Base-by-base conservation (phyloP, 1,284 basidiomycete genomes). In the Cryptococcus jaspeensis region DNA sequence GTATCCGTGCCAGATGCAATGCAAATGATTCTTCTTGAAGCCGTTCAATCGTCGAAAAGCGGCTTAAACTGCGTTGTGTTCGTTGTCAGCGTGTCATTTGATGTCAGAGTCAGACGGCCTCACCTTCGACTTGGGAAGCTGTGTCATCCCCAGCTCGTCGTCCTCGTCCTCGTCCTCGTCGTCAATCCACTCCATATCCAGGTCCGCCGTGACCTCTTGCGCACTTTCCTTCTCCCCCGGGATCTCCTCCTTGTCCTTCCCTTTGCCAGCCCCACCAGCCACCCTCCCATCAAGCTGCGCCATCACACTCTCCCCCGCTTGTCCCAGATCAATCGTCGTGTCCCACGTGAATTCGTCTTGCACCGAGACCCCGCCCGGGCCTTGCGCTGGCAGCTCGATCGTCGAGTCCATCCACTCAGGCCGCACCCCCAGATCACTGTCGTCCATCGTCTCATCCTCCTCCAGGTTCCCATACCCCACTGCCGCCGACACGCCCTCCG, bases 111-210 rank as follows among this genome's bases (percentile, higher is more conserved):
- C 23, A 4, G 44, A 18, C 16, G 41, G 50, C 45, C 45, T 60
- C 37, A 32, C 38, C 42, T 48, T 58, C 6, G 53, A 52, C 22
- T 51, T 36, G 22, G 54, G 49, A 18, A 39, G 40, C 13, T 54
- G 58, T 12, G 45, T 49, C 12, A 55, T 55, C 22, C 59, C 60
- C 41, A 65, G 66, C 22, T 63, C 69, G 23, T 60, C 66, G 6
- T 60, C 45, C 22, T 63, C 69, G 23, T 60, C 66, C 5, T 60
- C 45, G 18, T 45, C 44, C n/a, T 58, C 61, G 15, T 59, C 61
- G 32, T 53, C 58, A 3, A 60, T 57, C 36, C 62, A 57, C n/a
- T 44, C 55, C 39, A 60, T 55, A 2, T 59, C 51, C 16, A 51
- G 55, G 11, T 48, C 54, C 3, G 45, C 58, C 45, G 57, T 55